Evolutionary conservation across 1,139 yeast genomes (phyloP).

Genomic region (Lizanozyma gosingica): DNA sequence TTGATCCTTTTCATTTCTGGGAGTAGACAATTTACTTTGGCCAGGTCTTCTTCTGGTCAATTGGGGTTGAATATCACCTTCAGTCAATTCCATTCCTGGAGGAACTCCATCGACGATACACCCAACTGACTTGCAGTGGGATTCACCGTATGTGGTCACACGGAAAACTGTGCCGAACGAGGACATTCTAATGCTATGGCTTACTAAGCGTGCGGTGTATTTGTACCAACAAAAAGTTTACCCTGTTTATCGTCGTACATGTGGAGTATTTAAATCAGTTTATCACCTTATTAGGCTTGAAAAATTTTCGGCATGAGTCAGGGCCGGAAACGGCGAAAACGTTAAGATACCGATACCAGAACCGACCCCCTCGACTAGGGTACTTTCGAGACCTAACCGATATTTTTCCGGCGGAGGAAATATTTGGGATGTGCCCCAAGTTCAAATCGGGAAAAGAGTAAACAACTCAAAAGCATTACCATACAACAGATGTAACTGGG

Average conservation of each 20-base stretch:
- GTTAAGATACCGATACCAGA: too few species aligned
- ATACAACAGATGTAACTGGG: too few species aligned
- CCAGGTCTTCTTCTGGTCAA: conserved; percentile 96
- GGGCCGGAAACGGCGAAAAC: too few species aligned
- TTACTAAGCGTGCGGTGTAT: background rate
- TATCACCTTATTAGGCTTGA: background rate
- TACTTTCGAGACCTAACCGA: too few species aligned
- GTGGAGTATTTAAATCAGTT: too few species aligned
- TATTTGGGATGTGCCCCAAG: too few species aligned
- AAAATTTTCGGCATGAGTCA: background rate
- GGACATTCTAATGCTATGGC: conserved; percentile 22
- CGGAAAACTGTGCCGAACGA: conserved; percentile 36
- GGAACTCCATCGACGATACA: conserved; percentile 98
- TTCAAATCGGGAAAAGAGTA: too few species aligned
- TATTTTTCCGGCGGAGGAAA: too few species aligned
- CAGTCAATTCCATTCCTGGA: conserved; percentile 81
- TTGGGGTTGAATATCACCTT: conserved; percentile 90
- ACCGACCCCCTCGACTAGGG: too few species aligned
- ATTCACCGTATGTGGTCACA: conserved; percentile 96
- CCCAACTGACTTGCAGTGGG: conserved; percentile 97
- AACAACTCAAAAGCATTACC: too few species aligned
- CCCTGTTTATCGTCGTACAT: too few species aligned
- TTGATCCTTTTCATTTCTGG: conserved; percentile 88
- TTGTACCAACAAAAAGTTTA: too few species aligned
- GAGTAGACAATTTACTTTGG: conserved; percentile 85